Percentiles rank a stretch among this genome's conserved stretches.
Conservation (phyloP, 306 rosid genomes). For the Prunus padus region DNA sequence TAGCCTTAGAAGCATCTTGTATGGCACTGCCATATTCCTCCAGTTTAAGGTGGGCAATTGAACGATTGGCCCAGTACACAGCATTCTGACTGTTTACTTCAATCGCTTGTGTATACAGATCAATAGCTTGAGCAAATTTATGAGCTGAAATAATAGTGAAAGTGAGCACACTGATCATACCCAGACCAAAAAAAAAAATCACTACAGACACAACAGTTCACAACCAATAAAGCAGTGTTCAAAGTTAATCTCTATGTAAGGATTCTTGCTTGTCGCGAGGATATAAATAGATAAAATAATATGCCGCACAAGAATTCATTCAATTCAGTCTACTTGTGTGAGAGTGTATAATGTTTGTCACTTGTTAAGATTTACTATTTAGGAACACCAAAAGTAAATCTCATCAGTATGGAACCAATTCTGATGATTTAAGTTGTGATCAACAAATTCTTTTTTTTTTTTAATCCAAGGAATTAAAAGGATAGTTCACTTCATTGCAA, state of each 20-base stretch:
- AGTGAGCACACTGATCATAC: conserved; percentile 27
- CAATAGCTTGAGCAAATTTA: conserved; percentile 80
- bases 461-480: conserved; percentile 7
- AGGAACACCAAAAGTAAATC: background rate
- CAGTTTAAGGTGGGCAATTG: conserved; percentile 87
- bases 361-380: background rate
- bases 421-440: conserved; percentile 3
- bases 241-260: conserved; percentile 1
- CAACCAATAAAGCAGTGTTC: conserved; percentile 18
- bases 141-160: conserved; percentile 59
- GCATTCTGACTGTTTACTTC: conserved; percentile 73
- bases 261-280: background rate
- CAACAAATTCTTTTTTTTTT: background rate
- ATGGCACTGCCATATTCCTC: conserved; percentile 98
- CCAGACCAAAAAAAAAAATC: conserved; percentile 5
- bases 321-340: background rate
- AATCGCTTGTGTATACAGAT: conserved; percentile 82
- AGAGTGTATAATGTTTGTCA: background rate
- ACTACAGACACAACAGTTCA: conserved; percentile 12
- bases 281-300: background rate
- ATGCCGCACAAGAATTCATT: conserved; percentile 2
- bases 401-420: background rate
- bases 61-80: conserved; percentile 91
- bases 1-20: conserved; percentile 86
- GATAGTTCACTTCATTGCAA: conserved; percentile 4